Conservation (phyloP, 768 basidiomycete species). For the Mycena rebaudengoi region DNA sequence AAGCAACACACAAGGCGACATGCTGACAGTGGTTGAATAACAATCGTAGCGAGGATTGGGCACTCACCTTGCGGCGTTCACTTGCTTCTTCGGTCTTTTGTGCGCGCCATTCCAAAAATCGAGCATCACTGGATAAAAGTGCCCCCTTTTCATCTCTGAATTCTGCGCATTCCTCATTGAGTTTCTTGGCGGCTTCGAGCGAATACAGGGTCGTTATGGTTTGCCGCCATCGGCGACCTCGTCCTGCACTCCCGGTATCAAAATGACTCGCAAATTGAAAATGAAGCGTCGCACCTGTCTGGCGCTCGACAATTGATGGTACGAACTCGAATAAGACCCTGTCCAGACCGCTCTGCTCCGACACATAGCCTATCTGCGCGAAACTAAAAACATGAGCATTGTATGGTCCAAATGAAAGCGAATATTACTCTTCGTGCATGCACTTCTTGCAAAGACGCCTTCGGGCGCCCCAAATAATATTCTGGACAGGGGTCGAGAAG, state of each 20-base stretch:
- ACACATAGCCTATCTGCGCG: too few relatives aligned
- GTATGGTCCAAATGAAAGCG: not conserved
- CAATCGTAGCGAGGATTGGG: too few relatives aligned
- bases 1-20: not conserved
- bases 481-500: slow-evolving; percentile 35
- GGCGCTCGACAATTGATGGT: not conserved
- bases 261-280: too few relatives aligned
- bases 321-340: not conserved
- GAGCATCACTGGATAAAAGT: not conserved
- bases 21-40: slow-evolving; percentile 2
- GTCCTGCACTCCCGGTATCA: not conserved
- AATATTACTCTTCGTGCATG: slow-evolving; percentile 42
- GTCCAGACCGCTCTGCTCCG: not conserved
- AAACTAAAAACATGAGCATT: not conserved
- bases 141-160: not conserved
- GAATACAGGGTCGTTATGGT: not conserved
- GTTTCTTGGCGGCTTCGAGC: not conserved
- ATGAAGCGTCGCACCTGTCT: not conserved
- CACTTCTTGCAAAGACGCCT: slow-evolving; percentile 48
- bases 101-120: slow-evolving; percentile 2
- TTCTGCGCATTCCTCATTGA: not conserved
- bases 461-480: slow-evolving; percentile 47
- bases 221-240: not conserved
- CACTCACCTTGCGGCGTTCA: not conserved
- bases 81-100: not conserved